These are phyloP conservation scores for Verticillium zaregamsianum DNA, from an alignment of 2,329 filamentous ascomycete genomes.

Conservation along the genomic window DNA sequence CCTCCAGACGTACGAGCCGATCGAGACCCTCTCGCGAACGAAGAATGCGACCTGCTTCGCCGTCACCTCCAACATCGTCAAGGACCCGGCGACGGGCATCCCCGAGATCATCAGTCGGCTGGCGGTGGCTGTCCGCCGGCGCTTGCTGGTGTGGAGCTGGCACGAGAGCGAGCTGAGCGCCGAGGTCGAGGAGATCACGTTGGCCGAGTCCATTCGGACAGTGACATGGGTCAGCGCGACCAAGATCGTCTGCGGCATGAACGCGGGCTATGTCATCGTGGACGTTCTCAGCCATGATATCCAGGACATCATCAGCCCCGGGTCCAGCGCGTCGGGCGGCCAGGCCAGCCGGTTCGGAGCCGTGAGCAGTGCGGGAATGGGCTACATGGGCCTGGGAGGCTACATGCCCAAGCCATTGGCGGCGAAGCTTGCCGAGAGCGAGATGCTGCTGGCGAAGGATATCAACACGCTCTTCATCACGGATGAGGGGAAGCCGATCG, in stretches of 20 bases:
- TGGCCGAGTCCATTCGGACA: conserved; percentile 80
- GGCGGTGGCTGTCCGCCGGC: conserved; percentile 89
- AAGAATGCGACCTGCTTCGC: conserved; percentile 89
- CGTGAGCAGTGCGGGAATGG: conserved; percentile 82
- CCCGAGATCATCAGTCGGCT: conserved; percentile 89
- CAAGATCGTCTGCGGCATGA: conserved; percentile 85
- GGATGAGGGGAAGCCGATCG: conserved; percentile 72
- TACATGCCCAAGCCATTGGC: conserved; percentile 89
- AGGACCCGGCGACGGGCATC: conserved; percentile 80
- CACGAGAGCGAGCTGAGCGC: conserved; percentile 83
- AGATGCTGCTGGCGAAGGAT: conserved; percentile 94
- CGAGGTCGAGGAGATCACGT: conserved; percentile 70
- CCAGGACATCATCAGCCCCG: conserved; percentile 75
- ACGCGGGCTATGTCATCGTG: conserved; percentile 84
- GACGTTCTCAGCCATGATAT: conserved; percentile 72
- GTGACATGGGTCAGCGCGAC: conserved; percentile 89
- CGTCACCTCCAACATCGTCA: conserved; percentile 92
- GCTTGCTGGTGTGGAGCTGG: conserved; percentile 90
- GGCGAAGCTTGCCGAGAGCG: conserved; percentile 73
- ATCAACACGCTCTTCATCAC: conserved; percentile 94
- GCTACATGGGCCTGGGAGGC: conserved; percentile 90
- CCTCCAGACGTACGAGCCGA: conserved; percentile 74
- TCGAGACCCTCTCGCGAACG: conserved; percentile 75
- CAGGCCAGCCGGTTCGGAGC: conserved; percentile 76
- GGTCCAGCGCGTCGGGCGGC: conserved; percentile 56